A percentile compares a stretch with the other conserved stretches of the same genome.
Evolutionary conservation across 345 rosid genomes (phyloP).

Genomic region (Boechera stricta): DNA sequence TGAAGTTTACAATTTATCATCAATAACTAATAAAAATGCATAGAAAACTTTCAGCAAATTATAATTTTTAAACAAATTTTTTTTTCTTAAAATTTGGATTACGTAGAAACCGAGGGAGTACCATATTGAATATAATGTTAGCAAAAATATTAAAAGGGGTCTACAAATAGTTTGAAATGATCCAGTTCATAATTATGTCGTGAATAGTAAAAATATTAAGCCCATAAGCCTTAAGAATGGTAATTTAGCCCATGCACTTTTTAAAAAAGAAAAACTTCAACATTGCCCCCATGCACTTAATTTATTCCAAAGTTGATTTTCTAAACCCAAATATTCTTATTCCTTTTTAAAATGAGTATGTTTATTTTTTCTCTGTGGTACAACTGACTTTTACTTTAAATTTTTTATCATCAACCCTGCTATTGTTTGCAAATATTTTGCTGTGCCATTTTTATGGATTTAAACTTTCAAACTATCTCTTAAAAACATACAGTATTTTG

Average conservation of each 20-base stretch:
- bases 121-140: no score
- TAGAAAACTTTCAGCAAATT: no score
- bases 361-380: not conserved
- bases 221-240: constrained; percentile 21
- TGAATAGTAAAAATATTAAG: not conserved
- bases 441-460: not conserved
- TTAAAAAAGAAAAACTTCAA: no score
- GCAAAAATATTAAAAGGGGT: no score
- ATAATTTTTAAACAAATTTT: no score
- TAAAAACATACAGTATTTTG: no score
- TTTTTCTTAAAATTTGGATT: no score
- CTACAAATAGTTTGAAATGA: no score
- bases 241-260: constrained; percentile 21
- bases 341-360: not conserved
- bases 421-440: not conserved
- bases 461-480: not conserved
- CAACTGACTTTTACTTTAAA: not conserved
- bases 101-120: no score
- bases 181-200: no score
- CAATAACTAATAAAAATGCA: no score
- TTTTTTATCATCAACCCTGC: not conserved
- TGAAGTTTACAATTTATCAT: no score
- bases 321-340: not conserved
- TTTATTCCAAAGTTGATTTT: not conserved
- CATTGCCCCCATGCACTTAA: not conserved